Base-by-base conservation (phyloP, 495 filamentous ascomycete genomes). In the Xylaria venustula region DNA sequence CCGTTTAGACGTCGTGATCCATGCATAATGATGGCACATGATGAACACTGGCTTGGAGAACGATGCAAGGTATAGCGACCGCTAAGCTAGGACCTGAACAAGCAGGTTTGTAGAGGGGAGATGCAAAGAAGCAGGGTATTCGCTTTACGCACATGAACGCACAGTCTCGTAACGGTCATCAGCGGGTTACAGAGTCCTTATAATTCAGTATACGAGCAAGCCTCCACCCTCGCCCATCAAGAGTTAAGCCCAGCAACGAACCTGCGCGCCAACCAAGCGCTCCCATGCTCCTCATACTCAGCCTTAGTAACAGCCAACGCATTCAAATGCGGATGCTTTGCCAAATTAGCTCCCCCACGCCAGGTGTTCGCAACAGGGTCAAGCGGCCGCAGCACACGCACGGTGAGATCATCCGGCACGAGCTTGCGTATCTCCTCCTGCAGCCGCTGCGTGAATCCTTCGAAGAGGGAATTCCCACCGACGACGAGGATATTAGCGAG, bases 221-320 rank as follows among this genome's bases (percentile, higher is more conserved):
- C n/a, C n/a, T n/a, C n/a, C n/a, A n/a, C n/a, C 32, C 20, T 4
- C 6, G 7, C 3, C 30, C 17, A 19, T 61, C 41, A 61, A 9
- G 50, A 14, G 30, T 32, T 66, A 3, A 74, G 52, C 11, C 77
- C 75, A 17, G 67, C 55, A 2, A 77, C 66, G 53, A 97, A 97
- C 68, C 87, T 90, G 61, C 85, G 86, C 34, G 82, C 84, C 22
- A 88, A 81, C 91, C 90, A 97, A 22, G 75, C 81, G 53, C 86
- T 86, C 25, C 94, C 94, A 70, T 90, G 72, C 72, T 99, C 94
- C 50, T 90, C 85, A 72, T 98, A 98, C 68, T 99, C 92, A 58
- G 90, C 83, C 61, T 90, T 89, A 6, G 90, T 93, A 14, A 97
- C 89, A 0, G 85, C 82, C 11, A 91, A 74, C 40, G 77, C 76